Evolutionary conservation across 352 stramenopile genomes (phyloP).

Genomic region (Discostella stelligera): DNA sequence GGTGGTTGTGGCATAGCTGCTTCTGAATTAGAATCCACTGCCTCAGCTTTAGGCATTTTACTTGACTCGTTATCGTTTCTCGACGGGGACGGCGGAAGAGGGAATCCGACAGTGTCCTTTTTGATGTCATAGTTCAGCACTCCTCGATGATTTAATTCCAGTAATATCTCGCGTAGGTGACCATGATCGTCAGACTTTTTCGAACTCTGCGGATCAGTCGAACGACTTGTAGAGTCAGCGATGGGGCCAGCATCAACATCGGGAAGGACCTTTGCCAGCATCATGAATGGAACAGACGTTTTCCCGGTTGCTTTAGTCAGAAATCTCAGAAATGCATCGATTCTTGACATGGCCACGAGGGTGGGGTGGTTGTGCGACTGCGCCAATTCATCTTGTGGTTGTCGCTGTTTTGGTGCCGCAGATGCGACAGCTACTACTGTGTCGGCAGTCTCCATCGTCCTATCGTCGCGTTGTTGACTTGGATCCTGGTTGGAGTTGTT

Average conservation of each 20-base stretch:
- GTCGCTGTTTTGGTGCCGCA: background rate
- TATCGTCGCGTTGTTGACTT: too few species aligned
- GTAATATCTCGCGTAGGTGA: constrained; percentile 35
- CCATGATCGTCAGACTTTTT: background rate
- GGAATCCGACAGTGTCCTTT: constrained; percentile 64
- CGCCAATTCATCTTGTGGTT: background rate
- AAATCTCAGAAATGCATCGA: constrained; percentile 79
- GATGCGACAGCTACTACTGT: background rate
- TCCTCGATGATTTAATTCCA: constrained; percentile 42
- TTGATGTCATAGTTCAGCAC: constrained; percentile 46
- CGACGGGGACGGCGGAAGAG: constrained; percentile 48
- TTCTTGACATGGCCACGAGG: constrained; percentile 31
- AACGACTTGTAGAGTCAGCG: constrained; percentile 1
- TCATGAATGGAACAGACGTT: constrained; percentile 53
- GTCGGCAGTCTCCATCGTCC: too few species aligned
- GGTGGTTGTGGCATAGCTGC: constrained; percentile 12
- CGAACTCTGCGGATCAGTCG: background rate
- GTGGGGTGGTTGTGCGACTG: background rate
- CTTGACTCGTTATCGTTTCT: constrained; percentile 20
- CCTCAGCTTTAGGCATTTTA: constrained; percentile 5
- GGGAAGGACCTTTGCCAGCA: constrained; percentile 53
- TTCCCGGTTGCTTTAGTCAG: constrained; percentile 71
- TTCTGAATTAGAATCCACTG: background rate
- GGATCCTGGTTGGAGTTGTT: too few species aligned
- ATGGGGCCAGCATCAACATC: constrained; percentile 1